Evolutionary conservation across 1,284 basidiomycete species (phyloP), one percentile per base, ranked within the genome.

Genomic region (Microbotryum saponariae): DNA sequence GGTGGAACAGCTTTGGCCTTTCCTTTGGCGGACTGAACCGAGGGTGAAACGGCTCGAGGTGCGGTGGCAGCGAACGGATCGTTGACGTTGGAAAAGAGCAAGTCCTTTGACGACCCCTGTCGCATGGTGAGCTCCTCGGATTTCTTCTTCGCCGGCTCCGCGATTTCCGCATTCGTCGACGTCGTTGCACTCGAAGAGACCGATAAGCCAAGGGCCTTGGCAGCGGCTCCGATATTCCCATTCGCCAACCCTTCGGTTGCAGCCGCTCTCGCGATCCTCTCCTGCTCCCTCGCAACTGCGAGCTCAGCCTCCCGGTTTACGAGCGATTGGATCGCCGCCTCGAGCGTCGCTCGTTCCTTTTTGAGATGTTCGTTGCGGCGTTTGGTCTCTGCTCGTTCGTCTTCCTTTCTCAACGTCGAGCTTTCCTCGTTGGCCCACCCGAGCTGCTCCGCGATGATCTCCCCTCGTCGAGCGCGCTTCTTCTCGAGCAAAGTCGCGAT

Each of bases 51-150:
- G 1, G 60, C 59, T 8, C 66, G 54, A 6, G 66, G 66, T 2
- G 66, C 66, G 6, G 48, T 56, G 0, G 66, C 52, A 21, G 64
- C 57, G 58, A 68, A 68, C 14, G 66, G 66, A 46, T 66, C 66
- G 4, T 20, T 51, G 20, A 31, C 29, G 10, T 2, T 0, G 16
- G 33, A 7, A 10, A 48, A 27, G 16, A 68, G 48, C 10, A 62
- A 25, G 23, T 68, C 66, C 37, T 49, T 59, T 18, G 58, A 60
- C 3, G 58, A 56, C 18, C 66, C 66, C 21, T 61, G 56, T 16
- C 42, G 42, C 12, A 9, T 37, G 2, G 56, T 53, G 4, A 53
- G 33, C 31, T 23, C 51, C 25, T 16, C 44, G 16, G 37, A 12
- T 18, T 65, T 53, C 48, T 54, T 51, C 47, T 47, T 56, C 0